These are phyloP conservation scores for Breviolum minutum DNA, from an alignment of 73 alveolate genomes.

Conservation along the genomic window DNA sequence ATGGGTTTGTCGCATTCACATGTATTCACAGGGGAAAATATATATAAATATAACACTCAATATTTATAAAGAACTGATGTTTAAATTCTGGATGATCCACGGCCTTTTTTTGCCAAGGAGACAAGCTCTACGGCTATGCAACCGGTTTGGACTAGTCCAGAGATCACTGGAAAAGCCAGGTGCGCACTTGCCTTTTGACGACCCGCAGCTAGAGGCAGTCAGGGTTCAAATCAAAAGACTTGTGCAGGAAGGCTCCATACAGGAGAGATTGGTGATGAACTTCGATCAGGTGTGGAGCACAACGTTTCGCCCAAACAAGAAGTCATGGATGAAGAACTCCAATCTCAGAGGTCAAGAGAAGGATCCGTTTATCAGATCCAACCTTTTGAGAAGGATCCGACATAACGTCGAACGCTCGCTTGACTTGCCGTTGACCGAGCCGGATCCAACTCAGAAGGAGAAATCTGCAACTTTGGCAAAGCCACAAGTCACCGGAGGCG, in stretches of 20 bases:
- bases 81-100: neutral
- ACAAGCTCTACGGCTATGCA: neutral
- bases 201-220: neutral
- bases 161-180: neutral
- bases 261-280: neutral
- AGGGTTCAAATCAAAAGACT: neutral
- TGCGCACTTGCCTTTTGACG: neutral
- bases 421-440: neutral
- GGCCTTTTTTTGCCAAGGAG: neutral
- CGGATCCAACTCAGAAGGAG: neutral
- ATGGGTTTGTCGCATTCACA: neutral
- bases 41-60: neutral
- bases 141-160: neutral
- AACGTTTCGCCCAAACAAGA: neutral
- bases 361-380: neutral
- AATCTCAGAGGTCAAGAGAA: neutral
- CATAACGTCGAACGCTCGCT: neutral
- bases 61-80: neutral
- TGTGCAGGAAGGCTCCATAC: neutral
- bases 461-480: neutral
- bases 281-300: conserved; percentile 4
- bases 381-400: neutral
- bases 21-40: neutral
- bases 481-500: neutral
- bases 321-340: neutral